Evolutionary conservation across 352 stramenopile species (phyloP).

Genomic region (Phytophthora melonis): DNA sequence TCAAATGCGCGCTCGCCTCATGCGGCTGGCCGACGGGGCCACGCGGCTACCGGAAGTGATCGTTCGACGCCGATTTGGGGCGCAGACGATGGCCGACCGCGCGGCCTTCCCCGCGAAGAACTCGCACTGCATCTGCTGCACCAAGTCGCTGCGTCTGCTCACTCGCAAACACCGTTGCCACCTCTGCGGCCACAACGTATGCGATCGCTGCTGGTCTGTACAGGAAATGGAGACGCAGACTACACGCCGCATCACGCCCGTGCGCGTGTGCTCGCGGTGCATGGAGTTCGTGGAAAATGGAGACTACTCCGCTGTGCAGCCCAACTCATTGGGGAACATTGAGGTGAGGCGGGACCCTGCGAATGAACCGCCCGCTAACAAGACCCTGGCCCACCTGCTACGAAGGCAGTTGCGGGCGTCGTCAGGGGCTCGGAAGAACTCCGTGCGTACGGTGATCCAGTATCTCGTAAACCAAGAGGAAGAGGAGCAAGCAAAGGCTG

Average conservation of each 20-base stretch:
- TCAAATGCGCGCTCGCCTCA: slow-evolving; percentile 37
- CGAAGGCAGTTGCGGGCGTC: slow-evolving; percentile 33
- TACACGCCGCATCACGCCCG: slow-evolving; percentile 24
- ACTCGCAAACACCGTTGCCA: slow-evolving; percentile 39
- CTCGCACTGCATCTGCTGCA: slow-evolving; percentile 44
- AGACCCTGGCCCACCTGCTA: slow-evolving; percentile 34
- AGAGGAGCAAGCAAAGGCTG: slow-evolving; percentile 19
- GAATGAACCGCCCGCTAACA: slow-evolving; percentile 20
- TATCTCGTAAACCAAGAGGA: slow-evolving; percentile 47
- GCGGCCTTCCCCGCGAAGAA: slow-evolving; percentile 32
- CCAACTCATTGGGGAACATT: slow-evolving; percentile 18
- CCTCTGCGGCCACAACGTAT: slow-evolving; percentile 45
- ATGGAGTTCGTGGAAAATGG: slow-evolving; percentile 59
- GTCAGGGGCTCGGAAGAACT: slow-evolving; percentile 34
- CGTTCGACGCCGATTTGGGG: slow-evolving; percentile 34
- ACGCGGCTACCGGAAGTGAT: slow-evolving; percentile 38
- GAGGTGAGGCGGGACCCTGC: slow-evolving; percentile 31
- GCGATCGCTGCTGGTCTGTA: slow-evolving; percentile 39
- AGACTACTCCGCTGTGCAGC: slow-evolving; percentile 47
- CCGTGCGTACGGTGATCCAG: slow-evolving; percentile 64
- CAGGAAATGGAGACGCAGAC: slow-evolving; percentile 39
- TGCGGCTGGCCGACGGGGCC: slow-evolving; percentile 42
- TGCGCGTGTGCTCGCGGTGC: slow-evolving; percentile 57
- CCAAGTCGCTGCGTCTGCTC: slow-evolving; percentile 37
- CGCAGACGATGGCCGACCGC: slow-evolving; percentile 35